Base-by-base conservation (phyloP, 805 yeast species). In the Hanseniaspora lachancei region DNA sequence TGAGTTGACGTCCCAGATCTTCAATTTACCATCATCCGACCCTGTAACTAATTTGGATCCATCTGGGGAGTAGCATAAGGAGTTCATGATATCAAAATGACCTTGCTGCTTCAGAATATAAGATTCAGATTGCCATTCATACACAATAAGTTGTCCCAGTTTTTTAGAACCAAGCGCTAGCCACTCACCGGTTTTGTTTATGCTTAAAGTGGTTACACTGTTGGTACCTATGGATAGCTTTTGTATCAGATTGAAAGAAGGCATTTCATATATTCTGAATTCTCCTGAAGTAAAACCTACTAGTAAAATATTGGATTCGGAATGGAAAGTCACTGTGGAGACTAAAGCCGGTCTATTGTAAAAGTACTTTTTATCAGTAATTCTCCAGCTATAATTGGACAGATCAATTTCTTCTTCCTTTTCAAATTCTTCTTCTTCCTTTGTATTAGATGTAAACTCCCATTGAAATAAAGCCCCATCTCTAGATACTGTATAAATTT, bases 111-210 rank as follows among this genome's bases (percentile, higher is more conserved):
- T 89, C 60, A 93, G 73, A 48, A 93, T 84, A 66, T 91, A 93
- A 0, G 96, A 86, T 68, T 93, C 98, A 5, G 95, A 86, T 71
- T 93, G 96, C 98, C 98, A 93, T 74, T 93, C 98, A 74, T 95
- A 93, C 0, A 93, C 98, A 57, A 93, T 71, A 58, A 93, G 72
- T 70, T 93, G 98, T n/a, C 98, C 98, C 32, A 86, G 69, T 64
- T 81, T 82, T 36, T 88, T 71, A 0, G 97, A 89, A 5, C 98
- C 98, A 68, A 93, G 86, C 0, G 96, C 95, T 35, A 93, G 73
- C 98, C 98, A 93, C 68, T 93, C 98, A 36, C 98, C 98, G 7
- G 89, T 74, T 2, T 74, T 69, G 67, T 91, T 93, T 40, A 93
- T 77, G 12, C 80, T 69, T 3, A 93, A 91, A 2, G 89, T 82